Base-by-base conservation (phyloP, 2,329 filamentous ascomycete genomes). In the Aspergillus ustus region DNA sequence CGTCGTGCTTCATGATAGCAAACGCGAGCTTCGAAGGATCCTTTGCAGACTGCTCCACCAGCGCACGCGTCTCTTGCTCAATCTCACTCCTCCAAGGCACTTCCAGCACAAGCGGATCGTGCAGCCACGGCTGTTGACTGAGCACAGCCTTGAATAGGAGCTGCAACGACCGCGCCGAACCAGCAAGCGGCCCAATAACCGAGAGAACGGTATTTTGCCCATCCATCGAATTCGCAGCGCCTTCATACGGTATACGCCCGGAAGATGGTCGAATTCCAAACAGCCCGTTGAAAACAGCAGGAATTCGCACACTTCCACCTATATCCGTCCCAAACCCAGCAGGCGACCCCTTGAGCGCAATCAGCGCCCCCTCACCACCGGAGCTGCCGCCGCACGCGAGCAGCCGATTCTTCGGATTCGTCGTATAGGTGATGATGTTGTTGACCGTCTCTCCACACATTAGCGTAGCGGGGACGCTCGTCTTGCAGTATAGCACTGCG, bases 31-130 rank as follows among this genome's bases (percentile, higher is more conserved):
- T 75, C 1, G 69, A 66, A 1, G 67, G 62, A 2, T 70, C 72
- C 1, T 68, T 66, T 1, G 67, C 69, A 1, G 74, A 73, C 3
- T 70, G 70, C 15, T 76, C 69, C 20, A 83, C 78, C 2, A 82
- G 71, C 11, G 80, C 73, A 69, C 64, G 66, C 0, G 74, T 74
- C 45, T 73, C 66, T 20, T 72, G 57, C 45, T 75, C 78, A 31
- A 77, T 52, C 3, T 84, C 79, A 25, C 82, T 74, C 2, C 88
- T 82, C 84, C 88, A 92, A 0, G 89, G 89, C 0, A 92, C 78
- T 20, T 89, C 86, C 45, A 87, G 75, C 0, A 89, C 87, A 0
- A 87, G 76, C 0, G 89, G 89, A 71, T 92, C 89, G 64, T 85
- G 76, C 1, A 86, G 74, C 90, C 89, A 92, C 0, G 89, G 89